Evolutionary conservation across 2,329 filamentous ascomycete species (phyloP).

Genomic region (Diplodia sapinea): DNA sequence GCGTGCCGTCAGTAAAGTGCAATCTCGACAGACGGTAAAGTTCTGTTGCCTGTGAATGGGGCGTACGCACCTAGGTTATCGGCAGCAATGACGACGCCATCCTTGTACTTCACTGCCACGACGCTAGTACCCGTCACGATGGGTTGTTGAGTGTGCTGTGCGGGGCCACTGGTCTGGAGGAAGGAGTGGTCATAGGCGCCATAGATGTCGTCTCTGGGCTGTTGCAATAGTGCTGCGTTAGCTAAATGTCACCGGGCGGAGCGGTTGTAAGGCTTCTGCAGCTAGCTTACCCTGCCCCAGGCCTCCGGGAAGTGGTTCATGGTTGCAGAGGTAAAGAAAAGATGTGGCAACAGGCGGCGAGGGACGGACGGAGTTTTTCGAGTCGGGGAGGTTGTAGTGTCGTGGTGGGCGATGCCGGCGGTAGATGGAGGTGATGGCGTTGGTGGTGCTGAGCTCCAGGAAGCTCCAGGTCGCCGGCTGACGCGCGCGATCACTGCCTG

Average conservation of each 20-base stretch:
- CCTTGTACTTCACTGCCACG: conserved; percentile 91
- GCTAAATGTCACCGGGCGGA: conserved; percentile 15
- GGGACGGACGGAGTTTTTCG: conserved; percentile 33
- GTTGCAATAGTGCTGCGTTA: conserved; percentile 32
- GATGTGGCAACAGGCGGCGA: conserved; percentile 12
- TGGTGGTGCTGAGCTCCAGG: conserved; percentile 27
- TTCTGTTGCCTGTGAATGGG: conserved; percentile 4
- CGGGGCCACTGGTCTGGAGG: conserved; percentile 74
- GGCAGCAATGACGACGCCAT: conserved; percentile 93
- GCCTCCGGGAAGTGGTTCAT: conserved; percentile 72
- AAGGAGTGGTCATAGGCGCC: conserved; percentile 89
- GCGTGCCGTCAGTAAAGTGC: background rate
- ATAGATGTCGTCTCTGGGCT: conserved; percentile 98
- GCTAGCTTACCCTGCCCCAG: conserved; percentile 65
- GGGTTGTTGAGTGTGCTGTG: conserved; percentile 86
- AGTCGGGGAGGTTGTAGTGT: conserved; percentile 33
- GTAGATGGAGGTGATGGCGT: conserved; percentile 26
- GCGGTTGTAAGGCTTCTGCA: conserved; percentile 28
- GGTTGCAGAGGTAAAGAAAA: conserved; percentile 36
- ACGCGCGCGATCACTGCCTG: conserved; percentile 26
- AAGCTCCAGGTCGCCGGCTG: conserved; percentile 28
- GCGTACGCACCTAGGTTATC: conserved; percentile 84
- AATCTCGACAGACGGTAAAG: conserved; percentile 12
- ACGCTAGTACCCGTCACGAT: conserved; percentile 97
- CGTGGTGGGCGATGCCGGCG: conserved; percentile 30